Evolutionary conservation across 331 rosid genomes (phyloP).

Genomic region (Rhamnella rubrinervis): DNA sequence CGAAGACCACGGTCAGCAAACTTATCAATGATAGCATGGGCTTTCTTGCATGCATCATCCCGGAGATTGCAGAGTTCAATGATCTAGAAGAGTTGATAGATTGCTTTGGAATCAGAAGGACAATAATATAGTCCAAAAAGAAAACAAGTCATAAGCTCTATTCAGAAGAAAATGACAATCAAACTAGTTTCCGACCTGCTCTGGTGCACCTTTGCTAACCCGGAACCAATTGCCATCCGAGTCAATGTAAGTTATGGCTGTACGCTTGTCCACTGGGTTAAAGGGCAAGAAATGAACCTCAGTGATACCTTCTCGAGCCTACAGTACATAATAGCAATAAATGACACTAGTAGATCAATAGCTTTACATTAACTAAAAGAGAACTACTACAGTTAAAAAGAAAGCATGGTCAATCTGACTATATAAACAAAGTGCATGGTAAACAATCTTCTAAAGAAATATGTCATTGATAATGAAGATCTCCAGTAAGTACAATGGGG

Average conservation of each 20-base stretch:
- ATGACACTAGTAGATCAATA: neutral
- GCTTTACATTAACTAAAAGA: neutral
- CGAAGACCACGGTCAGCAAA: slow-evolving; percentile 95
- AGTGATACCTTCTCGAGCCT: slow-evolving; percentile 82
- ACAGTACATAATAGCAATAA: slow-evolving; percentile 5
- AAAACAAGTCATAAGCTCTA: neutral
- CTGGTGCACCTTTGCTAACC: slow-evolving; percentile 95
- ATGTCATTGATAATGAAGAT: no score
- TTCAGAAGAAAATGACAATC: no score
- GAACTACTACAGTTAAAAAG: neutral
- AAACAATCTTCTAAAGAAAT: no score
- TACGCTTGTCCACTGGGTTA: slow-evolving; percentile 92
- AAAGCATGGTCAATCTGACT: neutral
- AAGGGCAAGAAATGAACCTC: slow-evolving; percentile 92
- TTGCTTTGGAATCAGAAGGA: neutral
- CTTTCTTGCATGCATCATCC: slow-evolving; percentile 54
- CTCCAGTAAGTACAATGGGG: no score
- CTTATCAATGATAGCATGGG: slow-evolving; percentile 71
- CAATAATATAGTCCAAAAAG: neutral
- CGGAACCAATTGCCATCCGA: slow-evolving; percentile 65
- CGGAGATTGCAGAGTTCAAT: slow-evolving; percentile 72
- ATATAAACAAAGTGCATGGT: no score
- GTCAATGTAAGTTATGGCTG: slow-evolving; percentile 87
- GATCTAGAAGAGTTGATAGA: slow-evolving; percentile 44
- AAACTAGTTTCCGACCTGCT: slow-evolving; percentile 51